These are phyloP conservation scores for Didymellaceae sp. DNA, from an alignment of 2,329 filamentous ascomycete genomes.

Conservation along the genomic window DNA sequence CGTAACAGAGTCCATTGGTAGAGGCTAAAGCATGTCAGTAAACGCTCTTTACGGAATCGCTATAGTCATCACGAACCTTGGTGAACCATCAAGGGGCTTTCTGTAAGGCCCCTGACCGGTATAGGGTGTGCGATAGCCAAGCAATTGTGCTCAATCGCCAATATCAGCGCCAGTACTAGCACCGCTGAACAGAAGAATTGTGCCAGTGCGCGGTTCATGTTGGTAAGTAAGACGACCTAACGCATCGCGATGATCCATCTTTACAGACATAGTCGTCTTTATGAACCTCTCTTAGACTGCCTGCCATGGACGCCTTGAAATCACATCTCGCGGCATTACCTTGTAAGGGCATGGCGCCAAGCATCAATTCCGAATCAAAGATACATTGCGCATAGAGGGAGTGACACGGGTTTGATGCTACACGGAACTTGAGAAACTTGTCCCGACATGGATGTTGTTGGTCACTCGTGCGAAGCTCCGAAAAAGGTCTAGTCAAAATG, in stretches of 20 bases:
- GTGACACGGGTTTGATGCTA: too few species aligned
- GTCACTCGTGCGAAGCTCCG: slow-evolving; percentile 4
- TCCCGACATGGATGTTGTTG: background rate
- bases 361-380: background rate
- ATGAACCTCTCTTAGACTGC: background rate
- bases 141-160: too few species aligned
- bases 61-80: background rate
- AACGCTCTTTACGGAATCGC: too few species aligned
- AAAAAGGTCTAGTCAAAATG: slow-evolving; percentile 3
- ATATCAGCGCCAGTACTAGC: too few species aligned
- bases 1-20: background rate
- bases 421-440: too few species aligned
- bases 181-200: too few species aligned
- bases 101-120: too few species aligned
- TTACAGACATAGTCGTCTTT: background rate
- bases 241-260: background rate
- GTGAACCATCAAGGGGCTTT: too few species aligned
- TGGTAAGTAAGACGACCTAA: too few species aligned
- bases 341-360: background rate
- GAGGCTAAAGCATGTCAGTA: background rate
- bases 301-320: slow-evolving; percentile 1
- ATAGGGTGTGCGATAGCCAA: too few species aligned
- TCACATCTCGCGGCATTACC: slow-evolving; percentile 4
- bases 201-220: too few species aligned
- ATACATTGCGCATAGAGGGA: too few species aligned